Conservation (phyloP, 1,284 basidiomycete genomes). For the Rhodotorula sp. region DNA sequence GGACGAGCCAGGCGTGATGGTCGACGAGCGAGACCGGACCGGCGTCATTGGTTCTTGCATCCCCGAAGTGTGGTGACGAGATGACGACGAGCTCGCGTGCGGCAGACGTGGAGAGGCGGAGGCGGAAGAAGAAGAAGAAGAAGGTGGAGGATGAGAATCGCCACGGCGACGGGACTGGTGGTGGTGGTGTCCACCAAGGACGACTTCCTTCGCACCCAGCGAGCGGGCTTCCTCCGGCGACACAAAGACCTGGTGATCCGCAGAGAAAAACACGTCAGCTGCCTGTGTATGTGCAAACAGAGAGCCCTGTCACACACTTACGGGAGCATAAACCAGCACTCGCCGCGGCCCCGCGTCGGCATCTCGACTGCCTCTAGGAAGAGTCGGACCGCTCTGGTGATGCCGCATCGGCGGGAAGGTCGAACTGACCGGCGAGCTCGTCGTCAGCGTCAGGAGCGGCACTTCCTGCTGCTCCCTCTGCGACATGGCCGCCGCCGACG, state of each 20-base stretch:
- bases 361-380: background rate
- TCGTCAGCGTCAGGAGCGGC: constrained; percentile 24
- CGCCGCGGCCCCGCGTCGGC: background rate
- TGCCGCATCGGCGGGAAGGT: constrained; percentile 18
- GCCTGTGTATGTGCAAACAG: no score
- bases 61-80: background rate
- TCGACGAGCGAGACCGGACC: constrained; percentile 11
- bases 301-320: background rate
- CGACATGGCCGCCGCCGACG: background rate
- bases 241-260: constrained; percentile 17
- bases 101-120: background rate
- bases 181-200: constrained; percentile 4
- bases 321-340: constrained; percentile 32
- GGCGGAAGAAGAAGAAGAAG: background rate
- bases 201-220: constrained; percentile 25
- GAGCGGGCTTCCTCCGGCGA: constrained; percentile 26
- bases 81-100: background rate
- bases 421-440: constrained; percentile 21
- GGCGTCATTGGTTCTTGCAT: background rate
- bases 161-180: background rate
- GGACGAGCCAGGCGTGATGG: constrained; percentile 12
- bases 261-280: no score
- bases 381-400: background rate
- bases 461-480: constrained; percentile 6
- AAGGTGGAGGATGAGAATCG: background rate